A percentile compares a stretch with the other conserved stretches of the same genome.
Conservation (phyloP, 2,329 filamentous ascomycete genomes). For the Setomelanomma holmii region DNA sequence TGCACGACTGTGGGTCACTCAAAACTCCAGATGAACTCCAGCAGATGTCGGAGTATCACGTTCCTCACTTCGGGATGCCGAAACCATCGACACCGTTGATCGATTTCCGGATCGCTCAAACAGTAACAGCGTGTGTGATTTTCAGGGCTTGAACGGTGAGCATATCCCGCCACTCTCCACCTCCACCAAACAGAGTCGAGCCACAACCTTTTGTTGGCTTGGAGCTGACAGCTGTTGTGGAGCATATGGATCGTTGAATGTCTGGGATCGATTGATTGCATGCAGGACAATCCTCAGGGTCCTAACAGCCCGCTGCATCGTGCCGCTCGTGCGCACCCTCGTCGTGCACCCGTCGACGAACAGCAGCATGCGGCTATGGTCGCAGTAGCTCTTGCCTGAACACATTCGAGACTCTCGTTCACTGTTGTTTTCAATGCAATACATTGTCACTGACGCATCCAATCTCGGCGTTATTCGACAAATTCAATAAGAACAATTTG, state of each 20-base stretch:
- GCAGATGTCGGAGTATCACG: neutral
- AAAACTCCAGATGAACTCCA: neutral
- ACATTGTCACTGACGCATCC: neutral
- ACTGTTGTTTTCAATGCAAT: neutral
- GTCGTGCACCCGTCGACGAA: neutral
- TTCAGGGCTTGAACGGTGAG: constrained; percentile 1
- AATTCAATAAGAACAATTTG: neutral
- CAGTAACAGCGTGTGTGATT: neutral
- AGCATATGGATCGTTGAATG: constrained; percentile 7
- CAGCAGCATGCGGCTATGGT: neutral
- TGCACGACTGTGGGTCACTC: neutral
- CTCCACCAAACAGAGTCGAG: neutral
- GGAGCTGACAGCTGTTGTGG: constrained; percentile 9
- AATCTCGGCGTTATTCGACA: neutral
- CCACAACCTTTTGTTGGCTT: neutral
- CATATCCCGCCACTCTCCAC: neutral
- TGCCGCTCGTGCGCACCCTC: constrained; percentile 9
- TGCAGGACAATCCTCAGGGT: constrained; percentile 9
- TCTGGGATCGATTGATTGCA: constrained; percentile 7
- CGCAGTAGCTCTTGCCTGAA: neutral
- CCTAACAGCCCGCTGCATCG: constrained; percentile 13
- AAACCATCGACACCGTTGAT: neutral
- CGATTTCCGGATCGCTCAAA: neutral
- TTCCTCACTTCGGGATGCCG: neutral
- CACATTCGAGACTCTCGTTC: neutral